Percentiles rank a stretch among this genome's conserved stretches.
Conservation (phyloP, 1,139 yeast genomes). For the Blastobotrys petasosporus region DNA sequence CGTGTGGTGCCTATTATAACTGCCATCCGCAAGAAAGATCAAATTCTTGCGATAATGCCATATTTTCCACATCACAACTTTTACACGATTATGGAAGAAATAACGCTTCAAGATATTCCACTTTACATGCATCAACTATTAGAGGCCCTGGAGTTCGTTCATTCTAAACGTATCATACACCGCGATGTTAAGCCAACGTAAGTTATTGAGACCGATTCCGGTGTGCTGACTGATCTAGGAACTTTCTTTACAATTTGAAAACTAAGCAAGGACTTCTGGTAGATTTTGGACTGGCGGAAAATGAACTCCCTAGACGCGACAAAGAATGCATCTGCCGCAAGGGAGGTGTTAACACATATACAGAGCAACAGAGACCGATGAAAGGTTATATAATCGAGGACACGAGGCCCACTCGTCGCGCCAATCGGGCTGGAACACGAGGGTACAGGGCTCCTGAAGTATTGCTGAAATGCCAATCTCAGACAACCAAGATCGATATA, state of each 20-base stretch:
- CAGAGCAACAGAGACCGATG: constrained; percentile 16
- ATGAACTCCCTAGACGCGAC: constrained; percentile 5
- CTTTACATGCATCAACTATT: constrained; percentile 75
- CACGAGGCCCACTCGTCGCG: constrained; percentile 74
- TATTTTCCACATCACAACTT: constrained; percentile 67
- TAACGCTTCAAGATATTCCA: constrained; percentile 69
- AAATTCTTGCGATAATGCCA: constrained; percentile 87
- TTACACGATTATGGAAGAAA: neutral
- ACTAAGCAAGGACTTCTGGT: constrained; percentile 78
- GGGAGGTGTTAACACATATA: constrained; percentile 17
- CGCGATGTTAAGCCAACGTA: constrained; percentile 81
- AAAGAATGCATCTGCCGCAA: constrained; percentile 22
- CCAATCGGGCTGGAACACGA: constrained; percentile 96
- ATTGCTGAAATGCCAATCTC: constrained; percentile 78
- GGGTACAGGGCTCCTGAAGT: constrained; percentile 97
- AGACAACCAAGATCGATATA: constrained; percentile 72
- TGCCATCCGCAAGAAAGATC: constrained; percentile 81
- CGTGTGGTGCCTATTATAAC: constrained; percentile 86
- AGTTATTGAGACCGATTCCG: neutral
- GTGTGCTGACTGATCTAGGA: constrained; percentile 26
- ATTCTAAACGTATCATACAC: constrained; percentile 70
- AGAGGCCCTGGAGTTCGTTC: constrained; percentile 70
- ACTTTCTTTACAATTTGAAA: constrained; percentile 73
- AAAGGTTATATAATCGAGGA: constrained; percentile 35
- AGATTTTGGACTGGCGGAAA: constrained; percentile 88